phyloP scores from a whole-genome alignment of 352 stramenopile species.

The Globisporangium echinulatum region DNA sequence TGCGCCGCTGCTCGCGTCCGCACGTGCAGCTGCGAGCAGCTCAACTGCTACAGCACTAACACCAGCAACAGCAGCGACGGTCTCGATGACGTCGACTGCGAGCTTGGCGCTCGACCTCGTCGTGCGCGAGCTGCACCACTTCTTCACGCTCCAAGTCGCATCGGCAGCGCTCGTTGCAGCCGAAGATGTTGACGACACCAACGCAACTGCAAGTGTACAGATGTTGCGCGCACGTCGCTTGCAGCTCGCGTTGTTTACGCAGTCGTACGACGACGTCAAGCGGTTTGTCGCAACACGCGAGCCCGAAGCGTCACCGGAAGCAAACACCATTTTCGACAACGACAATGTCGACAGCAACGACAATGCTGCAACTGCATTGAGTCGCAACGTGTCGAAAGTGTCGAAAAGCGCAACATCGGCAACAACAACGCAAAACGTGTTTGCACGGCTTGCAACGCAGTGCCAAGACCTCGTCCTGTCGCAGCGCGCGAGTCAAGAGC shows the following conservation, averaged over 20 bases:
- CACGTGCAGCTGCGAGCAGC: neutral
- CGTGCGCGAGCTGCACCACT: constrained; percentile 33
- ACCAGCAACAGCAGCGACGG: too few relatives aligned
- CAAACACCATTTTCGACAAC: neutral
- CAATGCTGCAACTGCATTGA: too few relatives aligned
- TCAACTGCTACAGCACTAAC: neutral
- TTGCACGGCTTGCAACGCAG: constrained; percentile 27
- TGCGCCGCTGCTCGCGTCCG: constrained; percentile 10
- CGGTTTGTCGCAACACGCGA: constrained; percentile 8
- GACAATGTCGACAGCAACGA: constrained; percentile 1
- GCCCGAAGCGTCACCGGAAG: constrained; percentile 1
- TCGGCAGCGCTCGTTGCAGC: neutral
- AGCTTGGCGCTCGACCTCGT: constrained; percentile 4
- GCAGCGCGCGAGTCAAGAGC: constrained; percentile 49
- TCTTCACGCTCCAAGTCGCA: constrained; percentile 32
- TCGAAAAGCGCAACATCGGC: too few relatives aligned
- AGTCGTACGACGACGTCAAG: constrained; percentile 10
- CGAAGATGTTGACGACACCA: neutral
- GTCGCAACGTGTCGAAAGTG: too few relatives aligned
- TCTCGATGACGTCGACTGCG: too few relatives aligned
- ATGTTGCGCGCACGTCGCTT: constrained; percentile 1
- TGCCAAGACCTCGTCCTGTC: constrained; percentile 44
- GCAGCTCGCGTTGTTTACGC: constrained; percentile 1
- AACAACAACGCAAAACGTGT: constrained; percentile 3
- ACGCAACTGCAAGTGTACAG: neutral